Conservation (phyloP, 345 rosid species). For the Zanthoxylum bungeanum region DNA sequence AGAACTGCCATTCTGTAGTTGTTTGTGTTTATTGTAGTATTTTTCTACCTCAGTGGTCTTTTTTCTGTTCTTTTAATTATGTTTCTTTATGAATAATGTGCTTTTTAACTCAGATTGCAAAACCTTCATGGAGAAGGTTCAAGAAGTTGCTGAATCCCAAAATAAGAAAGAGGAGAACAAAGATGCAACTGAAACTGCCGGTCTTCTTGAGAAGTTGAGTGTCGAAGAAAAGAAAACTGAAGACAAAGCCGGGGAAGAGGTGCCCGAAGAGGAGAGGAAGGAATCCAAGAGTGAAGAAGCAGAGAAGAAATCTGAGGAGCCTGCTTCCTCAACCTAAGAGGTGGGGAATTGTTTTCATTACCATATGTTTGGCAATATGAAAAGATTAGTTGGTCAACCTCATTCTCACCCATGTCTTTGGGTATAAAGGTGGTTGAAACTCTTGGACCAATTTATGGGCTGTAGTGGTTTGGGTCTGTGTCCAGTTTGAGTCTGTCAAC, state of each 20-base stretch:
- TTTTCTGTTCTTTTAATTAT: neutral
- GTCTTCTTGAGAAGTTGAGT: slow-evolving; percentile 61
- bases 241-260: slow-evolving; percentile 37
- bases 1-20: no score
- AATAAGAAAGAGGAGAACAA: slow-evolving; percentile 53
- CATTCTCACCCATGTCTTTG: slow-evolving; percentile 14
- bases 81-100: neutral
- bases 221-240: slow-evolving; percentile 62
- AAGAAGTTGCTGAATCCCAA: slow-evolving; percentile 73
- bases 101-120: slow-evolving; percentile 58
- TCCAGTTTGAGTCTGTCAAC: slow-evolving; percentile 32
- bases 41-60: neutral
- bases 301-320: slow-evolving; percentile 57
- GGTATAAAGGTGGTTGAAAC: slow-evolving; percentile 6
- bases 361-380: slow-evolving; percentile 11
- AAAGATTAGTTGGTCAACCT: slow-evolving; percentile 8
- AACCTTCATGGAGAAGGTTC: slow-evolving; percentile 70
- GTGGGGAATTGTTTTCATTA: slow-evolving; percentile 8
- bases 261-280: slow-evolving; percentile 28
- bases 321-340: slow-evolving; percentile 45
- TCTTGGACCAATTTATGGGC: slow-evolving; percentile 14
- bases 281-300: slow-evolving; percentile 32
- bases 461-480: slow-evolving; percentile 27
- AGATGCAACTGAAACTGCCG: slow-evolving; percentile 71
- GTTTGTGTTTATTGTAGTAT: neutral